Percentiles rank a stretch among this genome's conserved stretches.
phyloP scores from a whole-genome alignment of 805 yeast species.

The Saccharomyces eubayanus region DNA sequence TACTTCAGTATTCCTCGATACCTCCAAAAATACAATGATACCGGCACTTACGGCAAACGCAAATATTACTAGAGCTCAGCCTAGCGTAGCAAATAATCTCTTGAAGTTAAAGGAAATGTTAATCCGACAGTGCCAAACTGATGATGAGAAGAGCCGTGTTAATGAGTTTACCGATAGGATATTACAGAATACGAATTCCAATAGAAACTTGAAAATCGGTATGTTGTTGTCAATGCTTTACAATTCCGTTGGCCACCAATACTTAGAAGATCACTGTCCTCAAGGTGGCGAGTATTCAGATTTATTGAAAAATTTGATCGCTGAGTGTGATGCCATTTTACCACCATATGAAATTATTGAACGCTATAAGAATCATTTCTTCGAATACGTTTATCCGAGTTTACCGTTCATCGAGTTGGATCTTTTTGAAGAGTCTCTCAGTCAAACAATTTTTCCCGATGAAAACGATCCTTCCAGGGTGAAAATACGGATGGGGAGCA shows the following conservation, averaged over 20 bases:
- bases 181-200: slow-evolving; percentile 18
- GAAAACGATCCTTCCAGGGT: slow-evolving; percentile 14
- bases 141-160: slow-evolving; percentile 17
- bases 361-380: slow-evolving; percentile 23
- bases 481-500: slow-evolving; percentile 20
- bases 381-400: slow-evolving; percentile 21
- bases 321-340: slow-evolving; percentile 17
- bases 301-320: slow-evolving; percentile 16
- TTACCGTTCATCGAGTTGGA: slow-evolving; percentile 24
- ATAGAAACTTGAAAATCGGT: slow-evolving; percentile 16
- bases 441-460: slow-evolving; percentile 15
- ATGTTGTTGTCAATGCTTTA: slow-evolving; percentile 17
- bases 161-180: slow-evolving; percentile 24
- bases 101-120: slow-evolving; percentile 20
- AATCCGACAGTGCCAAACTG: slow-evolving; percentile 18
- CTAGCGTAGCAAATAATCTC: slow-evolving; percentile 17
- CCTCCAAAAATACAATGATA: slow-evolving; percentile 24
- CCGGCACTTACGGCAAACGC: slow-evolving; percentile 25
- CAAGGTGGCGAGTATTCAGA: slow-evolving; percentile 21
- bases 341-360: slow-evolving; percentile 23
- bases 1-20: slow-evolving; percentile 24
- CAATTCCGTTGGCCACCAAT: slow-evolving; percentile 17
- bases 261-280: slow-evolving; percentile 24
- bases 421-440: slow-evolving; percentile 25
- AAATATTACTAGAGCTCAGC: slow-evolving; percentile 21